Percentiles rank a stretch among this genome's conserved stretches.
Evolutionary conservation across 352 stramenopile genomes (phyloP).

Genomic region (Hyaloperonospora arabidopsidis): DNA sequence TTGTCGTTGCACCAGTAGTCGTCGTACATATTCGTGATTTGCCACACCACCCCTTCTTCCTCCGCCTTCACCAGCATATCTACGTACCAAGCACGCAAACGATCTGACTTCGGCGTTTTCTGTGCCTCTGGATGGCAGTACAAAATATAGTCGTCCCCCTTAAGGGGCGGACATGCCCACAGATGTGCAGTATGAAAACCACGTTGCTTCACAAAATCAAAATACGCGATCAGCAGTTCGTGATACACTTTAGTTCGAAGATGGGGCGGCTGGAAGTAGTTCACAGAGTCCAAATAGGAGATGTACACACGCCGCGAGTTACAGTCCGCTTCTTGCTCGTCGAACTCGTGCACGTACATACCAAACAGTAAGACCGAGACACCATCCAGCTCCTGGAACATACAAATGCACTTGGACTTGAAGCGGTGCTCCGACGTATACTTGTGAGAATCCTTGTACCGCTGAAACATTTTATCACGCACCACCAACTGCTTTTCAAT

Average conservation of each 20-base stretch:
- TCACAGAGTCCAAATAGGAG: constrained; percentile 99
- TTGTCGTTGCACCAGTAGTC: constrained; percentile 88
- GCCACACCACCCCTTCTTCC: constrained; percentile 86
- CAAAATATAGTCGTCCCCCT: constrained; percentile 99
- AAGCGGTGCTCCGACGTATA: constrained; percentile 86
- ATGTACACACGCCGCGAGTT: constrained; percentile 96
- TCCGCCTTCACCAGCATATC: constrained; percentile 85
- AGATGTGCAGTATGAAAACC: constrained; percentile 98
- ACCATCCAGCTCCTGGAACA: constrained; percentile 99
- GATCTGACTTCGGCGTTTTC: constrained; percentile 97
- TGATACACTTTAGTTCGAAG: constrained; percentile 99
- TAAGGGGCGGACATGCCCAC: constrained; percentile 98
- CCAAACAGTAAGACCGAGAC: constrained; percentile 99
- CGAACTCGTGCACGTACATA: constrained; percentile 99
- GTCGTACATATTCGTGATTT: constrained; percentile 96
- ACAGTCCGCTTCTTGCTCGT: constrained; percentile 92
- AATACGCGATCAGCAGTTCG: constrained; percentile 96
- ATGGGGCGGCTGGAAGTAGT: constrained; percentile 95
- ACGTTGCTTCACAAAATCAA: constrained; percentile 95
- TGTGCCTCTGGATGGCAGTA: constrained; percentile 98
- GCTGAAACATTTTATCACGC: constrained; percentile 91
- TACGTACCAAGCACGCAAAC: constrained; percentile 94
- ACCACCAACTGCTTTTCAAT: constrained; percentile 95
- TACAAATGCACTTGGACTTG: constrained; percentile 97
- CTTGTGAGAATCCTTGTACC: constrained; percentile 89